These are phyloP conservation scores for Aschersonia sp. DNA, from an alignment of 2,329 filamentous ascomycete species.

Conservation along the genomic window DNA sequence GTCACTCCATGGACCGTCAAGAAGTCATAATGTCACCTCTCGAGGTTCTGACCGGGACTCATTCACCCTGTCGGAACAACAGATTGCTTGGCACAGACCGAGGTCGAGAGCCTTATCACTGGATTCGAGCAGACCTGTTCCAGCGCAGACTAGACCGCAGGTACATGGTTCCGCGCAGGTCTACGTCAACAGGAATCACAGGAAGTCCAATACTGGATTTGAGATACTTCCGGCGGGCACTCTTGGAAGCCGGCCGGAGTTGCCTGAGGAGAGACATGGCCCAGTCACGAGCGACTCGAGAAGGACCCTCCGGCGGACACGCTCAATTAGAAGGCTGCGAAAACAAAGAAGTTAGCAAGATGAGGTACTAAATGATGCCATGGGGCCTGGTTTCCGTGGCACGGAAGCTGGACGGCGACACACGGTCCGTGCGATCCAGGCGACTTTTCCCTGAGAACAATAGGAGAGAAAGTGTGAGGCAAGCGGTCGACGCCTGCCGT, in stretches of 20 bases:
- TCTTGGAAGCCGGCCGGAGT: constrained; percentile 3
- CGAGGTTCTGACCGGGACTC: neutral
- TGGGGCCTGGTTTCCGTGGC: too few relatives aligned
- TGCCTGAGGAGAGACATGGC: neutral
- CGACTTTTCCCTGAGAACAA: too few relatives aligned
- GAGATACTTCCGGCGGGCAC: constrained; percentile 5
- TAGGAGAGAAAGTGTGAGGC: too few relatives aligned
- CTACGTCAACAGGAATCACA: constrained; percentile 3
- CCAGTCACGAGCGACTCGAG: neutral
- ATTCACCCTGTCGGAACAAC: neutral
- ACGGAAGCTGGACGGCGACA: too few relatives aligned
- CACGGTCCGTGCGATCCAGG: too few relatives aligned
- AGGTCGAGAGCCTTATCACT: neutral
- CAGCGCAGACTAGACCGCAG: neutral
- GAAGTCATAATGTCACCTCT: neutral
- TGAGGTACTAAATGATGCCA: too few relatives aligned
- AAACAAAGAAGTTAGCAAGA: neutral
- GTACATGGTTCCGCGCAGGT: constrained; percentile 5
- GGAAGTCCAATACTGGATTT: constrained; percentile 3
- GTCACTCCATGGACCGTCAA: neutral
- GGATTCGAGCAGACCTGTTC: neutral
- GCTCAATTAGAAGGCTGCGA: neutral
- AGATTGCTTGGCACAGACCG: neutral
- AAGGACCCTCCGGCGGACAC: neutral
- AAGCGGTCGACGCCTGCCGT: too few relatives aligned